Percentiles rank a stretch among this genome's conserved stretches.
These are phyloP conservation scores for Ophiosphaerella narmari DNA, from an alignment of 2,329 filamentous ascomycete species.

Conservation along the genomic window DNA sequence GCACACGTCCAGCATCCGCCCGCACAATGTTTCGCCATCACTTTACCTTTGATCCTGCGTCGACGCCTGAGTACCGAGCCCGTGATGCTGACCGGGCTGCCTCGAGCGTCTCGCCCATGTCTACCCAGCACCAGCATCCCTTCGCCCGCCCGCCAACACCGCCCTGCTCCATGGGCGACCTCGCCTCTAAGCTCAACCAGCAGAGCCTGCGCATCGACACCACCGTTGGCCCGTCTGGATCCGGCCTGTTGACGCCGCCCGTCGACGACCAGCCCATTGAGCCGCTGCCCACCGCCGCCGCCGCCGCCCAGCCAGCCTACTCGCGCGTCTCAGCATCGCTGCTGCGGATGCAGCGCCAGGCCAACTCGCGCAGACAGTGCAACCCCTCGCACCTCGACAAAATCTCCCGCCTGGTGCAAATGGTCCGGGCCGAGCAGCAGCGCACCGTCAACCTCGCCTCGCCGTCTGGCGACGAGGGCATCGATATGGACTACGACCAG, in stretches of 20 bases:
- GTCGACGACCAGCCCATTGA: slow-evolving; percentile 25
- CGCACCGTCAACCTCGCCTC: slow-evolving; percentile 40
- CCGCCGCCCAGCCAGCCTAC: slow-evolving; percentile 24
- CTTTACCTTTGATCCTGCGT: slow-evolving; percentile 46
- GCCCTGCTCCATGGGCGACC: slow-evolving; percentile 42
- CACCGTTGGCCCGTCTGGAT: slow-evolving; percentile 5
- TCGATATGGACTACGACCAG: slow-evolving; percentile 37
- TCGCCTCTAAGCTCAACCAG: slow-evolving; percentile 40
- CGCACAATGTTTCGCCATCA: slow-evolving; percentile 42
- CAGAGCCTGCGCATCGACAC: slow-evolving; percentile 39
- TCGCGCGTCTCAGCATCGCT: slow-evolving; percentile 43
- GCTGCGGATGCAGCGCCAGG: slow-evolving; percentile 48
- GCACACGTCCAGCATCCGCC: neutral
- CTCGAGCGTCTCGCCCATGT: slow-evolving; percentile 39
- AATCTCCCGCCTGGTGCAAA: slow-evolving; percentile 48
- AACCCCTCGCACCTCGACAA: slow-evolving; percentile 46
- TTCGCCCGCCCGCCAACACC: slow-evolving; percentile 30
- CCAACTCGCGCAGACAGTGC: slow-evolving; percentile 49
- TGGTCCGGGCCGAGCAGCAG: slow-evolving; percentile 51
- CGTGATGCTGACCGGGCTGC: slow-evolving; percentile 35
- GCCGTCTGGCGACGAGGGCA: slow-evolving; percentile 37
- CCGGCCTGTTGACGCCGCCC: slow-evolving; percentile 31
- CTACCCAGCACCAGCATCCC: slow-evolving; percentile 5
- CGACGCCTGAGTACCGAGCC: slow-evolving; percentile 31
- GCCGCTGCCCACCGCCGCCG: slow-evolving; percentile 8